Conservation (phyloP, 2,329 filamentous ascomycete species). For the Fusarium sp. region DNA sequence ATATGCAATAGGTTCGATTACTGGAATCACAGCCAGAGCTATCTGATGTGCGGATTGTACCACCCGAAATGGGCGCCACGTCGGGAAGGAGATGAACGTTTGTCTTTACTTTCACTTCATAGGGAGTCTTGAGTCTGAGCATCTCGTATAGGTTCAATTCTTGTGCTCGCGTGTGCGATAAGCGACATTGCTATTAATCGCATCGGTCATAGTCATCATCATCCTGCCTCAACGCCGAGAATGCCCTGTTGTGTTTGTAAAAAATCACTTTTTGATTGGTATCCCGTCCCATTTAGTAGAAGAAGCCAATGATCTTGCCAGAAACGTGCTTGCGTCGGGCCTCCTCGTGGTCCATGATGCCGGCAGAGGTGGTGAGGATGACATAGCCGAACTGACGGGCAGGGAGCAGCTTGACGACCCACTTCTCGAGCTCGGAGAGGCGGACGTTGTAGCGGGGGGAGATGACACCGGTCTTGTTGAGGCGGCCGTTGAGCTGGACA, state of each 20-base stretch:
- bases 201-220: constrained; percentile 51
- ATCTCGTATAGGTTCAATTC: constrained; percentile 49
- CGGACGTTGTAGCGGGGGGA: constrained; percentile 99
- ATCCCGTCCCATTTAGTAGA: constrained; percentile 75
- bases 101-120: constrained; percentile 4
- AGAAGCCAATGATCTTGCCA: constrained; percentile 99
- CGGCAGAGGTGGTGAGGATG: constrained; percentile 97
- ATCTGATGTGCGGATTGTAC: neutral
- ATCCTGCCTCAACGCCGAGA: constrained; percentile 51
- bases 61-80: neutral
- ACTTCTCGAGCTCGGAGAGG: constrained; percentile 98
- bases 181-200: constrained; percentile 46
- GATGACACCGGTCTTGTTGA: constrained; percentile 99
- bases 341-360: constrained; percentile 99
- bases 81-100: neutral
- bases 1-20: neutral
- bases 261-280: constrained; percentile 44
- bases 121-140: constrained; percentile 31
- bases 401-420: constrained; percentile 98
- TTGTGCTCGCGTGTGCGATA: constrained; percentile 48
- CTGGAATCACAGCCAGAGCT: neutral
- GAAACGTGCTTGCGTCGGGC: constrained; percentile 98
- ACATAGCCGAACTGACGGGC: constrained; percentile 99
- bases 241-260: constrained; percentile 41
- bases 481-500: constrained; percentile 97